Percentiles rank a stretch among this genome's conserved stretches.
phyloP scores from a whole-genome alignment of 2,329 filamentous ascomycete genomes.

The Fusarium robinianum region DNA sequence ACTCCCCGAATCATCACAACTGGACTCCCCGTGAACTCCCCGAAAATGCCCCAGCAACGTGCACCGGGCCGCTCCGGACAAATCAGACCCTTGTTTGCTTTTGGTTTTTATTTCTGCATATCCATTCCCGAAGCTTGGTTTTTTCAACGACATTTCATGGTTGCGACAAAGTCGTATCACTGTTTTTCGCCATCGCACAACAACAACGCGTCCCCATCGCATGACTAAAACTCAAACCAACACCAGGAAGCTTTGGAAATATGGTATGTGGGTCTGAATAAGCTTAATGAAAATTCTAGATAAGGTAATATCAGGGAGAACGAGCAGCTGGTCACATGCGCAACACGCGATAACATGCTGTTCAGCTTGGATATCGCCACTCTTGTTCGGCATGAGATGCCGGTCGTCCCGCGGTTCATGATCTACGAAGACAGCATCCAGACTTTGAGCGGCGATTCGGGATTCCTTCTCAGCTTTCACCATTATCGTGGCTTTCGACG shows the following conservation, averaged over 20 bases:
- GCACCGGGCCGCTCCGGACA: conserved; percentile 9
- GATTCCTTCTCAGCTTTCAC: conserved; percentile 19
- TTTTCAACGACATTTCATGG: conserved; percentile 16
- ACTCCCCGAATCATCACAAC: not conserved
- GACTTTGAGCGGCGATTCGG: not conserved
- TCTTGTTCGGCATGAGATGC: too few species aligned
- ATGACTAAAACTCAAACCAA: conserved; percentile 1
- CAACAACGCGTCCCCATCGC: not conserved
- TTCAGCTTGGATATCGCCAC: too few species aligned
- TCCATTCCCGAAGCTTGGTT: conserved; percentile 1
- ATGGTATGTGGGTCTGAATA: conserved; percentile 23
- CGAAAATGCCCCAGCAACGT: conserved; percentile 2
- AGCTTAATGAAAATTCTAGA: conserved; percentile 24
- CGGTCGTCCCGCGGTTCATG: conserved; percentile 1
- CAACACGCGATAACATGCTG: not conserved
- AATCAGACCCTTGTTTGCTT: conserved; percentile 10
- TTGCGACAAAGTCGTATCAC: conserved; percentile 4
- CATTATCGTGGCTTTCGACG: conserved; percentile 31
- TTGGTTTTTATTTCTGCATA: too few species aligned
- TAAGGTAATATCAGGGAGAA: conserved; percentile 5
- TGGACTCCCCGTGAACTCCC: conserved; percentile 23
- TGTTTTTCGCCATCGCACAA: conserved; percentile 4
- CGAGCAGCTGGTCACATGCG: conserved; percentile 1
- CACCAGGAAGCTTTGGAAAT: conserved; percentile 6
- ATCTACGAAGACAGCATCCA: conserved; percentile 14